A percentile compares a stretch with the other conserved stretches of the same genome.
Conservation (phyloP, 2,329 filamentous ascomycete species). For the Pseudogymnoascus sp. region DNA sequence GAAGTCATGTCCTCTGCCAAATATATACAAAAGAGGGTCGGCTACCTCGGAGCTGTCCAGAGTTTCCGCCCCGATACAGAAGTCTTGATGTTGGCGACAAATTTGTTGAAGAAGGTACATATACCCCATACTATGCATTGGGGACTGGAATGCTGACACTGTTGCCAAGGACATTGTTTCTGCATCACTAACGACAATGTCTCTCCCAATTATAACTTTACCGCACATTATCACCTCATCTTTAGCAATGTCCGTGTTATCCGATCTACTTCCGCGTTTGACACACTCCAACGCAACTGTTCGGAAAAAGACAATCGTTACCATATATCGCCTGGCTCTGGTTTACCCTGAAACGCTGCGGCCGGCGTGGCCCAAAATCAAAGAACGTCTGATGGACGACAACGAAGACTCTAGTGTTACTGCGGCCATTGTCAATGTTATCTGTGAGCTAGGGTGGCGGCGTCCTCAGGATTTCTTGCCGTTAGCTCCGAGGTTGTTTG, state of each 20-base stretch:
- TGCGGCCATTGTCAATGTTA: conserved; percentile 90
- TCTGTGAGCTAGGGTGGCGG: conserved; percentile 92
- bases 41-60: conserved; percentile 90
- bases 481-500: conserved; percentile 82
- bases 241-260: conserved; percentile 79
- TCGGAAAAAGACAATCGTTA: conserved; percentile 92
- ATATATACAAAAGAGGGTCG: conserved; percentile 89
- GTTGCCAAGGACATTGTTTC: conserved; percentile 58
- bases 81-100: conserved; percentile 94
- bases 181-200: conserved; percentile 65
- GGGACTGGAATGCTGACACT: conserved; percentile 5
- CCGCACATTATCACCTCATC: conserved; percentile 91
- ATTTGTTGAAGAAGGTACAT: conserved; percentile 81
- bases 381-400: conserved; percentile 84
- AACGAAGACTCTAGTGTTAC: conserved; percentile 88
- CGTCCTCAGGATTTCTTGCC: conserved; percentile 89
- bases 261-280: conserved; percentile 77
- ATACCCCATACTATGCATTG: not conserved
- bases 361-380: conserved; percentile 94
- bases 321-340: conserved; percentile 82
- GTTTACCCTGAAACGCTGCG: conserved; percentile 94
- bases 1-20: conserved; percentile 98
- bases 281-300: conserved; percentile 79
- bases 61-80: conserved; percentile 94
- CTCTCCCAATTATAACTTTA: conserved; percentile 79